Base-by-base conservation (phyloP, 257 asterid genomes). In the Gentiana dahurica region DNA sequence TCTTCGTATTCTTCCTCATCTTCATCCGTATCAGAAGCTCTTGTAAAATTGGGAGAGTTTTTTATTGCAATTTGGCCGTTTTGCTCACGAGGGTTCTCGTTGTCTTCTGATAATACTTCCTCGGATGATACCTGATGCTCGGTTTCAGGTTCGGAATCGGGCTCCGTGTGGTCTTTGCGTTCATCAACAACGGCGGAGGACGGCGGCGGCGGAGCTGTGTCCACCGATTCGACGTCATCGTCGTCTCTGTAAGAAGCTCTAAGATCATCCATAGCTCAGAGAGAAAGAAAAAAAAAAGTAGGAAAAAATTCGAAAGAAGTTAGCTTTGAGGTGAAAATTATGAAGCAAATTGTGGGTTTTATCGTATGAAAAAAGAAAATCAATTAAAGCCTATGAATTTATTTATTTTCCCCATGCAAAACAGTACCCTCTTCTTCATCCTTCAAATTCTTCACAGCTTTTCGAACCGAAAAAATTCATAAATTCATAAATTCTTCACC, bases 1-100 rank as follows among this genome's bases (percentile, higher is more conserved):
- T 77, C 89, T 34, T 70, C 82, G 13, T 68, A 87, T 44, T 76
- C 89, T 1, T 73, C 87, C 1, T 69, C 88, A 0, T 75, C 80
- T 0, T 69, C 87, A 32, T 73, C 78, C 4, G 71, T 78, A 12
- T 77, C 83, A 9, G 76, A 65, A 53, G 62, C 69, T 24, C 69
- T 32, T 66, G 80, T 50, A 69, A 71, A 69, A 58, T 75, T 47
- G 36, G 69, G 63, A 45, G 72, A 68, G 5, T 32, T 62, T n/a
- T 62, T 44, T 5, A 34, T 24, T 37, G 33, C 61, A 33, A 43
- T 4, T 11, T 2, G 51, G 2, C 34, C 48, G 13, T 10, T 47
- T 48, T 45, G 60, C 6, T 60, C 15, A 36, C 7, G 5, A 2
- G 54, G 47, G 8, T 59, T 52, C 4, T 36, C 67, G 53, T 12